Evolutionary conservation across 2,329 filamentous ascomycete species (phyloP).

Genomic region (Hirsutella minnesotensis): DNA sequence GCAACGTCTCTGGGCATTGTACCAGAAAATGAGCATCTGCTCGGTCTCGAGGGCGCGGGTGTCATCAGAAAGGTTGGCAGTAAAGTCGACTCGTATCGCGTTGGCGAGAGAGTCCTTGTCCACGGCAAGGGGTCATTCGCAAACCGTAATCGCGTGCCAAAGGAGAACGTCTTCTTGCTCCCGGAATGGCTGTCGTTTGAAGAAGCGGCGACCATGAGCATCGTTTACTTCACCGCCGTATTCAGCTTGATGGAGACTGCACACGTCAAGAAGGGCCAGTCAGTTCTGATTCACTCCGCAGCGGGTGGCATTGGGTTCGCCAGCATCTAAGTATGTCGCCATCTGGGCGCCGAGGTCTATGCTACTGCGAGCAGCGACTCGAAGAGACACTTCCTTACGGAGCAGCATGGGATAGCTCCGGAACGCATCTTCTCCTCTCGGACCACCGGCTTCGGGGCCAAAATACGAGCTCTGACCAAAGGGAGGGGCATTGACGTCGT

Average conservation of each 20-base stretch:
- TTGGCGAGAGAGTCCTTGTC: constrained; percentile 18
- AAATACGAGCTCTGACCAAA: constrained; percentile 11
- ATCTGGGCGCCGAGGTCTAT: constrained; percentile 1
- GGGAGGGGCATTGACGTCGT: constrained; percentile 18
- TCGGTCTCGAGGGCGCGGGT: constrained; percentile 16
- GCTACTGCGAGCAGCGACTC: constrained; percentile 16
- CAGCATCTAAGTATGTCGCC: constrained; percentile 11
- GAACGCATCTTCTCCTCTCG: constrained; percentile 18
- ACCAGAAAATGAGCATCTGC: not conserved
- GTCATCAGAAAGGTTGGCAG: constrained; percentile 14
- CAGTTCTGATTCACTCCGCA: constrained; percentile 19
- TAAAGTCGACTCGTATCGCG: constrained; percentile 10
- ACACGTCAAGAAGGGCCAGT: too few relatives aligned
- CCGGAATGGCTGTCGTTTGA: too few relatives aligned
- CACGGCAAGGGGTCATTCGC: too few relatives aligned
- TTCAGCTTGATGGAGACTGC: not conserved
- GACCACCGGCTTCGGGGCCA: constrained; percentile 12
- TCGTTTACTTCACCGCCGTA: too few relatives aligned
- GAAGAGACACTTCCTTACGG: constrained; percentile 15
- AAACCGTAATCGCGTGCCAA: too few relatives aligned
- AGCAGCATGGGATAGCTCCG: constrained; percentile 9
- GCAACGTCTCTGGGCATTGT: constrained; percentile 19
- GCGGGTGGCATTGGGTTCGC: constrained; percentile 18
- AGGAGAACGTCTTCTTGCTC: too few relatives aligned
- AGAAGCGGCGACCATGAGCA: not conserved